Base-by-base conservation (phyloP, 1,139 yeast genomes). In the Suhomyces maxii region DNA sequence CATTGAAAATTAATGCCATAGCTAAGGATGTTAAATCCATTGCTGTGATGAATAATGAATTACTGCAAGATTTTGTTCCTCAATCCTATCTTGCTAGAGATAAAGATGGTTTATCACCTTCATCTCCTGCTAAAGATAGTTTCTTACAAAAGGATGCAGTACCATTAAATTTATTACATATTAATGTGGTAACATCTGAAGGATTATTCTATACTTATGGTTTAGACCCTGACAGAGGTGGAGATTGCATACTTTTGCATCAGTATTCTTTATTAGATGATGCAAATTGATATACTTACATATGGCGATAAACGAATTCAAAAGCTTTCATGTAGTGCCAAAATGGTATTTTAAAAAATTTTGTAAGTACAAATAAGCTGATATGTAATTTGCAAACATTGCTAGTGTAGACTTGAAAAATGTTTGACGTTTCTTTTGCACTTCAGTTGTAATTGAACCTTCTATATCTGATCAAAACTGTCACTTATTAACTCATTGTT, bases 131-230 rank as follows among this genome's bases (percentile, higher is more conserved):
- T 6, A 44, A 49, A 30, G 54, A 52, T 8, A 8, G 13, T 11
- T 38, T 38, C 18, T 8, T 36, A 9, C 44, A 41, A 14, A 33
- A 45, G 12, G 46, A 41, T 12, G 41, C 49, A 65, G 68, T 59
- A 63, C 67, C 77, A 36, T 70, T 81, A 54, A 76, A 72, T 35
- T 68, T 84, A 39, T 72, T 87, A 26, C 85, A 84, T 55, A 83
- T 88, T 3, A 76, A 84, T 56, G 97, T 91, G 14, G 86, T 90
- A 6, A 89, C 97, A 0, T 82, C 95, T 0, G 96, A 89, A 50
- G 99, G 99, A 0, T 79, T 79, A 52, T 86, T 88, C 58, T 89
- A 87, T 63, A 90, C 86, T 47, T 93, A 89, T 64, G 89, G 90
- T 0, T 73, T 93, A 48, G 96, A 91, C 59, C 85, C 95, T 0